phyloP scores from a whole-genome alignment of 2,329 filamentous ascomycete species.

The Aspergillus sp. region DNA sequence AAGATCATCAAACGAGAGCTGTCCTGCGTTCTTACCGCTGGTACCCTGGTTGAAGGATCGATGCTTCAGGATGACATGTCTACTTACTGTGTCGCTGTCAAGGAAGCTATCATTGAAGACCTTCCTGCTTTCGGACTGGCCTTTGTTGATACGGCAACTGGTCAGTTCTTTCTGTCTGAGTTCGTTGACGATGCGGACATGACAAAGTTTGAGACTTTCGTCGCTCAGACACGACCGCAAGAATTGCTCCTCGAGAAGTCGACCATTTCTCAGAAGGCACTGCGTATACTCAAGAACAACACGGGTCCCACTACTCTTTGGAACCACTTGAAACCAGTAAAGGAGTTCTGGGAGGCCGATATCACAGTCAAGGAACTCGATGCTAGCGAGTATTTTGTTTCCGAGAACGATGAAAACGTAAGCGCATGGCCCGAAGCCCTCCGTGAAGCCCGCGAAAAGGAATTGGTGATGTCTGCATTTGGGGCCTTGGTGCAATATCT shows the following conservation, averaged over 20 bases:
- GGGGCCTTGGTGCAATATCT: constrained; percentile 87
- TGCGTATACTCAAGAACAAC: constrained; percentile 94
- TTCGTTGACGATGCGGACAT: constrained; percentile 89
- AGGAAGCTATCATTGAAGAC: constrained; percentile 67
- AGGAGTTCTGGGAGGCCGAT: constrained; percentile 89
- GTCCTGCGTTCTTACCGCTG: constrained; percentile 82
- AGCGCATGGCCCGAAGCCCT: constrained; percentile 76
- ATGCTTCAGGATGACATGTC: constrained; percentile 99
- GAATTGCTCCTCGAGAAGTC: constrained; percentile 89
- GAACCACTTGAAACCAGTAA: constrained; percentile 82
- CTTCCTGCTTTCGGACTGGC: constrained; percentile 83
- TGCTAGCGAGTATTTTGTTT: constrained; percentile 71
- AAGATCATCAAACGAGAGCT: constrained; percentile 92
- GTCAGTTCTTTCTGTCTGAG: constrained; percentile 88
- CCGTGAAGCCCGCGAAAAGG: constrained; percentile 67
- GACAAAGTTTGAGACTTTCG: constrained; percentile 94
- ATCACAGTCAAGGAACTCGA: constrained; percentile 76
- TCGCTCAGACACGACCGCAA: constrained; percentile 84
- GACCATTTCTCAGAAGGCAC: constrained; percentile 75
- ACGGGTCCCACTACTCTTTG: constrained; percentile 88
- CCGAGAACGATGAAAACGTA: constrained; percentile 51
- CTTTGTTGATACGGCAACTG: constrained; percentile 93
- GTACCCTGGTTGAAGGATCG: constrained; percentile 87
- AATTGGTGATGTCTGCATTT: constrained; percentile 82
- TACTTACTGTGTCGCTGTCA: constrained; percentile 92